These are phyloP conservation scores for Schizophyllum commune DNA, from an alignment of 1,284 basidiomycete species.

Conservation along the genomic window DNA sequence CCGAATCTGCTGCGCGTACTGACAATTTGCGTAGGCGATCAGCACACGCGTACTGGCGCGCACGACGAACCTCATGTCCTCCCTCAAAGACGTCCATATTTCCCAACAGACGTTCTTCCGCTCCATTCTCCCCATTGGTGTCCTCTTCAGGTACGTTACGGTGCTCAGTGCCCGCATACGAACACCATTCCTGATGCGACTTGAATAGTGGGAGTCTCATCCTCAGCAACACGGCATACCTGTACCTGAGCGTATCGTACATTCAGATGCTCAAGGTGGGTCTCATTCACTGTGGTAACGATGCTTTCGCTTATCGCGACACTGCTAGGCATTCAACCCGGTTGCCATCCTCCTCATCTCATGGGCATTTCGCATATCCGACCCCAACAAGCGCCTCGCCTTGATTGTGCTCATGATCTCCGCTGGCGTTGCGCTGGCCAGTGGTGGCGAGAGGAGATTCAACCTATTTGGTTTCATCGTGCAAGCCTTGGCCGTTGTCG, in stretches of 20 bases:
- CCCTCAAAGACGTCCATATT: slow-evolving; percentile 82
- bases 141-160: slow-evolving; percentile 57
- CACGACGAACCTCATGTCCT: slow-evolving; percentile 87
- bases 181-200: too few relatives aligned
- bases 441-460: slow-evolving; percentile 83
- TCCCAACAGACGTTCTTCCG: slow-evolving; percentile 75
- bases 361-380: slow-evolving; percentile 84
- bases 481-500: slow-evolving; percentile 74
- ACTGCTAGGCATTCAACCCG: slow-evolving; percentile 92
- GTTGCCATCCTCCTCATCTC: slow-evolving; percentile 95
- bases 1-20: background rate
- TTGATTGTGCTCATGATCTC: slow-evolving; percentile 92
- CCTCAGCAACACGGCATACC: slow-evolving; percentile 90
- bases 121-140: slow-evolving; percentile 89
- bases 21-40: slow-evolving; percentile 50
- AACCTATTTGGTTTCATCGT: slow-evolving; percentile 82
- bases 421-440: slow-evolving; percentile 80
- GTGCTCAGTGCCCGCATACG: too few relatives aligned
- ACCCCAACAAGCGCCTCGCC: slow-evolving; percentile 76
- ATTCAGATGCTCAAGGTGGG: slow-evolving; percentile 96
- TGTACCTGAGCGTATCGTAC: slow-evolving; percentile 86
- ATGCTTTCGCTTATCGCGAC: too few relatives aligned
- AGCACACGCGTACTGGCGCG: slow-evolving; percentile 86
- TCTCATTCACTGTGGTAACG: too few relatives aligned
- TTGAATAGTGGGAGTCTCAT: slow-evolving; percentile 73